Percentiles rank a stretch among this genome's conserved stretches.
These are phyloP conservation scores for Puccinia hordei DNA, from an alignment of 1,284 basidiomycete genomes.

Conservation along the genomic window DNA sequence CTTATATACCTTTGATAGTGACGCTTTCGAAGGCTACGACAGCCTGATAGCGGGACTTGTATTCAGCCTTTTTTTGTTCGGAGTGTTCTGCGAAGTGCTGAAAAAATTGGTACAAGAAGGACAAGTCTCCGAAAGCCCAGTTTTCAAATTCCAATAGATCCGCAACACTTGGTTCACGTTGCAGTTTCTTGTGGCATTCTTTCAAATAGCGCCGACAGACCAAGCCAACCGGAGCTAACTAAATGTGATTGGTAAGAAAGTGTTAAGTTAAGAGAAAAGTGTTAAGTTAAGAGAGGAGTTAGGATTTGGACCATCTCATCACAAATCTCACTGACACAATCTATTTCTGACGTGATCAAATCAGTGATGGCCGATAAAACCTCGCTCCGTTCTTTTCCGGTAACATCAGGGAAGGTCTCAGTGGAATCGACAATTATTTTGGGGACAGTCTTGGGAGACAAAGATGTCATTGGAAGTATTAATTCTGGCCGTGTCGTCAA, in stretches of 20 bases:
- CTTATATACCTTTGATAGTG: slow-evolving; percentile 30
- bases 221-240: slow-evolving; percentile 33
- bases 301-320: background rate
- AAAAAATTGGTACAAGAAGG: slow-evolving; percentile 16
- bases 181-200: slow-evolving; percentile 18
- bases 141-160: slow-evolving; percentile 9
- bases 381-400: background rate
- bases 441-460: slow-evolving; percentile 22
- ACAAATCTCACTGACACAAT: slow-evolving; percentile 26
- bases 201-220: slow-evolving; percentile 33
- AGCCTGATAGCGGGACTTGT: slow-evolving; percentile 16
- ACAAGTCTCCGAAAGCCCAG: slow-evolving; percentile 44
- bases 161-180: background rate
- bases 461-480: slow-evolving; percentile 21
- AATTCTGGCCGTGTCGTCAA: slow-evolving; percentile 19
- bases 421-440: slow-evolving; percentile 25
- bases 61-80: background rate
- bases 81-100: slow-evolving; percentile 3
- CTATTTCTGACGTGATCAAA: slow-evolving; percentile 25
- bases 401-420: slow-evolving; percentile 12
- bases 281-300: too few species aligned
- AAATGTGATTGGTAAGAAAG: slow-evolving; percentile 10
- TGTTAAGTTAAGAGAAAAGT: background rate
- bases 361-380: slow-evolving; percentile 31
- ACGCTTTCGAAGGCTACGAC: slow-evolving; percentile 25